These are phyloP conservation scores for Kwoniella bestiolae DNA, from an alignment of 768 basidiomycete species.

Conservation along the genomic window DNA sequence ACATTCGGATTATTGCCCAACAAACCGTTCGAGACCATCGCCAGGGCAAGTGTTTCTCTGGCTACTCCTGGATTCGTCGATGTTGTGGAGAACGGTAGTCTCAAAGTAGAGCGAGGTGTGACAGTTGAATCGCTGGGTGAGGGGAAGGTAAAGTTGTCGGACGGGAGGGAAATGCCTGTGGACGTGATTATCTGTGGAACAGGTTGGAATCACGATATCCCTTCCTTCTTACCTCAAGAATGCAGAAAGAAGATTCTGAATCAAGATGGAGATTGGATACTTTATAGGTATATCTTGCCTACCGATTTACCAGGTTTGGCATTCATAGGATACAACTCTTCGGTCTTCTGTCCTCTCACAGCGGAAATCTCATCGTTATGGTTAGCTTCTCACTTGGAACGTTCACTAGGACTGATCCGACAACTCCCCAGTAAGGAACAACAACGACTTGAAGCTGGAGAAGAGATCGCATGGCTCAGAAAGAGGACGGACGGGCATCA, in stretches of 20 bases:
- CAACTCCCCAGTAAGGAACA: background rate
- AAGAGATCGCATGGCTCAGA: slow-evolving; percentile 6
- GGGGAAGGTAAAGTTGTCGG: background rate
- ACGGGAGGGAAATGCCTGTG: background rate
- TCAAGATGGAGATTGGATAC: background rate
- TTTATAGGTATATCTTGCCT: background rate
- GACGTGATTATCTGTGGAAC: slow-evolving; percentile 8
- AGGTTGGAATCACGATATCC: background rate
- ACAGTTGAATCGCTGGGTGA: background rate
- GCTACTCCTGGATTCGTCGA: slow-evolving; percentile 4
- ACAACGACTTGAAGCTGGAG: background rate
- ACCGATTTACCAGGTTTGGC: slow-evolving; percentile 8
- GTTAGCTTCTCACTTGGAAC: background rate
- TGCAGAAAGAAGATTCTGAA: background rate
- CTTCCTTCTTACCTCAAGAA: background rate
- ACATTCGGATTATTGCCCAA: background rate
- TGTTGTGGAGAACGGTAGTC: background rate
- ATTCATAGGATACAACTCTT: slow-evolving; percentile 9
- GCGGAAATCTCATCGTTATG: slow-evolving; percentile 4
- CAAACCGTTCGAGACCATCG: slow-evolving; percentile 6
- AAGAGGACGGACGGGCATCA: slow-evolving; percentile 1
- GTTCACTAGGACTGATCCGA: background rate
- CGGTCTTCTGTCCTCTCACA: slow-evolving; percentile 14
- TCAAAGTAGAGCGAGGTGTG: background rate
- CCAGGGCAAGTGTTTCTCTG: slow-evolving; percentile 5